phyloP scores from a whole-genome alignment of 2,329 filamentous ascomycete species.

The Neonectria magnoliae region DNA sequence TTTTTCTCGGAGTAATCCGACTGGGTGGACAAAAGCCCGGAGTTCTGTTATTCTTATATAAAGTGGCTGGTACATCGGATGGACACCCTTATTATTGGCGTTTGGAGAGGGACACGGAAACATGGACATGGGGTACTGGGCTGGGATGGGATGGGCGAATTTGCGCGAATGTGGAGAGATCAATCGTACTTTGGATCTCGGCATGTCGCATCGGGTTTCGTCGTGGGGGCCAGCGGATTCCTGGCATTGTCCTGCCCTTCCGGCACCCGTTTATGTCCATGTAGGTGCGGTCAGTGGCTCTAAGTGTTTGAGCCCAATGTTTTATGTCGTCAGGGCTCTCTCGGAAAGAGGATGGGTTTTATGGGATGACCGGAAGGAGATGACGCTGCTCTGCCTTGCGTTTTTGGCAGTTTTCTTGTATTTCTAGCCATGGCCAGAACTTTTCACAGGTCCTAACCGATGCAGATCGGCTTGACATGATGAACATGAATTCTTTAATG shows the following conservation, averaged over 20 bases:
- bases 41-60: slow-evolving; percentile 44
- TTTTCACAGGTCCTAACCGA: slow-evolving; percentile 26
- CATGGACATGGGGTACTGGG: slow-evolving; percentile 18
- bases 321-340: slow-evolving; percentile 11
- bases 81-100: slow-evolving; percentile 36
- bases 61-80: slow-evolving; percentile 40
- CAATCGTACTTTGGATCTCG: slow-evolving; percentile 18
- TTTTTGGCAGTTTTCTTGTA: slow-evolving; percentile 36
- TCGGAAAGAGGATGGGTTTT: slow-evolving; percentile 10
- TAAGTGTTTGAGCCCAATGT: slow-evolving; percentile 13
- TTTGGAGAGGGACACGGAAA: slow-evolving; percentile 37
- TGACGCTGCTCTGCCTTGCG: slow-evolving; percentile 8
- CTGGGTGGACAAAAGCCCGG: slow-evolving; percentile 43
- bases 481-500: slow-evolving; percentile 31
- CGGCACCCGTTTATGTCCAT: slow-evolving; percentile 8
- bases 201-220: slow-evolving; percentile 24
- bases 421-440: slow-evolving; percentile 34
- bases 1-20: slow-evolving; percentile 31
- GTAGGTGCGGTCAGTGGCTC: slow-evolving; percentile 13
- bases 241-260: neutral
- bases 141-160: slow-evolving; percentile 22
- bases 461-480: slow-evolving; percentile 29
- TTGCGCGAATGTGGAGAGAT: slow-evolving; percentile 7
- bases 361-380: slow-evolving; percentile 22
- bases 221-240: slow-evolving; percentile 8